Conservation (phyloP, 805 yeast genomes). For the Saccharomyces paradoxus region DNA sequence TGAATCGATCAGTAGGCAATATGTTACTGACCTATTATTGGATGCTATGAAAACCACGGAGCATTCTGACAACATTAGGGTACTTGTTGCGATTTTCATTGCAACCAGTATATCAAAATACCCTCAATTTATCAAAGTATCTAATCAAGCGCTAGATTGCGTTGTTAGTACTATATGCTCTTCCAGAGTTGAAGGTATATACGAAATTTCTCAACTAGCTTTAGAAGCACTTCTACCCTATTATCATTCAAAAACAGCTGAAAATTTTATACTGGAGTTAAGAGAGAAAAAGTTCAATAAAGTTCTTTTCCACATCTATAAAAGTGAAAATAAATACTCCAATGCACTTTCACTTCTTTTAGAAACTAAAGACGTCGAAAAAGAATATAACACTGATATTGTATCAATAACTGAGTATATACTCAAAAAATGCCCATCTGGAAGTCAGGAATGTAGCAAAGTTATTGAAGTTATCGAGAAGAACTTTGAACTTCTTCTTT, state of each 20-base stretch:
- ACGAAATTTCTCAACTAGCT: slow-evolving; percentile 66
- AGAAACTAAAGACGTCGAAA: slow-evolving; percentile 3
- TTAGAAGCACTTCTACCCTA: slow-evolving; percentile 61
- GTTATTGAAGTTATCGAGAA: slow-evolving; percentile 6
- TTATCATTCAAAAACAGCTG: slow-evolving; percentile 51
- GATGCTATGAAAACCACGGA: slow-evolving; percentile 40
- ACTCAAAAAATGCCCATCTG: neutral
- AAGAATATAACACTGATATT: slow-evolving; percentile 5
- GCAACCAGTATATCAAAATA: slow-evolving; percentile 80
- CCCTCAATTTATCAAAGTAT: slow-evolving; percentile 67
- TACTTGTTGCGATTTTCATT: slow-evolving; percentile 55
- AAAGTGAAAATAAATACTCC: slow-evolving; percentile 8
- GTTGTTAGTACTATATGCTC: slow-evolving; percentile 46
- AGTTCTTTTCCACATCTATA: slow-evolving; percentile 19
- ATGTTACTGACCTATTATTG: slow-evolving; percentile 62
- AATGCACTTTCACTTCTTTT: slow-evolving; percentile 11
- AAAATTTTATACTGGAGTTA: slow-evolving; percentile 31
- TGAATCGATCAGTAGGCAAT: slow-evolving; percentile 52
- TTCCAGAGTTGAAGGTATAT: slow-evolving; percentile 25
- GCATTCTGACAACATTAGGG: slow-evolving; percentile 28
- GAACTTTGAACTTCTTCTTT: slow-evolving; percentile 9
- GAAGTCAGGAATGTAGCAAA: neutral
- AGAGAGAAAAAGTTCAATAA: slow-evolving; percentile 16
- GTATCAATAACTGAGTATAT: neutral
- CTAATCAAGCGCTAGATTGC: slow-evolving; percentile 47